A percentile compares a stretch with the other conserved stretches of the same genome.
phyloP scores from a whole-genome alignment of 2,329 filamentous ascomycete genomes.

The Tolypocladium ovalisporum region DNA sequence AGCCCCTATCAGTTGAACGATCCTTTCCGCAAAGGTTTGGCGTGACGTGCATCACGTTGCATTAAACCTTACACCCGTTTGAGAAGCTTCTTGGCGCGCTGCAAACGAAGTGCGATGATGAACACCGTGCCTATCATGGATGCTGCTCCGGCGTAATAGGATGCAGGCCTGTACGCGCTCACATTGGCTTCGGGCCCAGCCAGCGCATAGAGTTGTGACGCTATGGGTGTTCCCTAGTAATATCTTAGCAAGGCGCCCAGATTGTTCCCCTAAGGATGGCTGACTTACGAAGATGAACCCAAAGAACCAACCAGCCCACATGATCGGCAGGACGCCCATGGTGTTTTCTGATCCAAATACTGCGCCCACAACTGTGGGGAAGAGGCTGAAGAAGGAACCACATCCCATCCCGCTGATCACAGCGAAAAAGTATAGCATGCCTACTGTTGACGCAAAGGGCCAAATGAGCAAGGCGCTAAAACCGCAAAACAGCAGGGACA shows the following conservation, averaged over 20 bases:
- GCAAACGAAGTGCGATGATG: conserved; percentile 6
- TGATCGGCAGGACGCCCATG: conserved; percentile 13
- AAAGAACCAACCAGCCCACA: conserved; percentile 17
- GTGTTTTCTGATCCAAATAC: conserved; percentile 13
- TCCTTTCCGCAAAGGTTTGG: not conserved
- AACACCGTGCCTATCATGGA: conserved; percentile 10
- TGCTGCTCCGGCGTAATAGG: conserved; percentile 15
- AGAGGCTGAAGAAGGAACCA: conserved; percentile 17
- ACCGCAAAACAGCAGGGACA: conserved; percentile 13
- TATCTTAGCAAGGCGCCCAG: not conserved
- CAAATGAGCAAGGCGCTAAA: conserved; percentile 14
- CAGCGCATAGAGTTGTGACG: conserved; percentile 13
- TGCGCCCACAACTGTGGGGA: conserved; percentile 10
- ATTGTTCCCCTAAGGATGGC: no score
- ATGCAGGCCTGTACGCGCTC: conserved; percentile 12
- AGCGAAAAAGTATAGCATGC: conserved; percentile 11
- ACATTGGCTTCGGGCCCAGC: conserved; percentile 7
- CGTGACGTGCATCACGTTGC: not conserved
- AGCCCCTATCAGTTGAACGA: not conserved
- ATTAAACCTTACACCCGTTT: conserved; percentile 1
- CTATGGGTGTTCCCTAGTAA: conserved; percentile 14
- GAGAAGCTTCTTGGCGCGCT: conserved; percentile 1
- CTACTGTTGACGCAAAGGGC: conserved; percentile 14
- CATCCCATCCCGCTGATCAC: conserved; percentile 16
- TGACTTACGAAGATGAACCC: conserved; percentile 15